These are phyloP conservation scores for Plenodomus lindquistii DNA, from an alignment of 2,329 filamentous ascomycete species.

Conservation along the genomic window DNA sequence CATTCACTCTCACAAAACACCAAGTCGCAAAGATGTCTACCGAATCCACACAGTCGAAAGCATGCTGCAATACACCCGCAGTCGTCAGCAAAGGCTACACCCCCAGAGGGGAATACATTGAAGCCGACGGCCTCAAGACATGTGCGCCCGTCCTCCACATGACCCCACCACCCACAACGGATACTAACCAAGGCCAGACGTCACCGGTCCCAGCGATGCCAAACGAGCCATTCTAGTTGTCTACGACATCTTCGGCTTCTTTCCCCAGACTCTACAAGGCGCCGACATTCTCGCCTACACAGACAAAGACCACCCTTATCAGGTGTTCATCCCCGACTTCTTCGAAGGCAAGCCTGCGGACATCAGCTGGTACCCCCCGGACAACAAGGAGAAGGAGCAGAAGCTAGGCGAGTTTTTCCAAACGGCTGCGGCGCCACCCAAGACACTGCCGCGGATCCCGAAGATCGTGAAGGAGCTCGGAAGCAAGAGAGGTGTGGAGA, in stretches of 20 bases:
- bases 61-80: slow-evolving; percentile 55
- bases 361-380: slow-evolving; percentile 63
- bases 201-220: slow-evolving; percentile 60
- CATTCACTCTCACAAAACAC: slow-evolving; percentile 3
- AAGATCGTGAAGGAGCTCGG: slow-evolving; percentile 60
- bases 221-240: slow-evolving; percentile 62
- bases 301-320: slow-evolving; percentile 73
- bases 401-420: slow-evolving; percentile 64
- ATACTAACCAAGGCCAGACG: slow-evolving; percentile 46
- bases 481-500: slow-evolving; percentile 53
- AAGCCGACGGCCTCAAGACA: slow-evolving; percentile 64
- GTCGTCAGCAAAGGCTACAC: slow-evolving; percentile 56
- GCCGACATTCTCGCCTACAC: slow-evolving; percentile 64
- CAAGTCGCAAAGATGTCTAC: slow-evolving; percentile 36
- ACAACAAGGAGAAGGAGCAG: slow-evolving; percentile 62
- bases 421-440: slow-evolving; percentile 60
- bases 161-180: neutral
- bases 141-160: slow-evolving; percentile 45
- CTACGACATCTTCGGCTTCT: slow-evolving; percentile 68
- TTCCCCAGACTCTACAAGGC: slow-evolving; percentile 64
- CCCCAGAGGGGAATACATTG: slow-evolving; percentile 62
- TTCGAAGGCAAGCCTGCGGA: slow-evolving; percentile 75
- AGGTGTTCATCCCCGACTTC: slow-evolving; percentile 90
- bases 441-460: slow-evolving; percentile 59
- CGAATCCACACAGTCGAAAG: slow-evolving; percentile 42